Conservation (phyloP, 352 stramenopile species). For the Nothophytophthora sp. region DNA sequence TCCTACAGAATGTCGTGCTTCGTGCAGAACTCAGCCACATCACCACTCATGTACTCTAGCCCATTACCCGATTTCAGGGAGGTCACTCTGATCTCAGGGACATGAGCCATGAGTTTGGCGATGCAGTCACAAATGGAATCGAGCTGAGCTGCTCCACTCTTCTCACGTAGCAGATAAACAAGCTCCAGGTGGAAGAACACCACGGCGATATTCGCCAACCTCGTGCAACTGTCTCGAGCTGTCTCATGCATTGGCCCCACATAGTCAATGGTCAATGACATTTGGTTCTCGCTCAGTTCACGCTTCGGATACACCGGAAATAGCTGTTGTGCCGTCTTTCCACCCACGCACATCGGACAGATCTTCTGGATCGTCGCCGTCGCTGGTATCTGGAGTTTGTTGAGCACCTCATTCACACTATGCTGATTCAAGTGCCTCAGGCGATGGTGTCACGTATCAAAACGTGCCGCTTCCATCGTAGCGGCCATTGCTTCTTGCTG, state of each 20-base stretch:
- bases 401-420: slow-evolving; percentile 3
- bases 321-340: slow-evolving; percentile 1
- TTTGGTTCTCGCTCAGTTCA: slow-evolving; percentile 5
- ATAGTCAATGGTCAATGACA: slow-evolving; percentile 11
- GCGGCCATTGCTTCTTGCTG: neutral
- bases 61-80: slow-evolving; percentile 3
- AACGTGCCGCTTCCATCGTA: neutral
- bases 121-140: slow-evolving; percentile 2
- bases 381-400: neutral
- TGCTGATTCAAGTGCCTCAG: slow-evolving; percentile 5
- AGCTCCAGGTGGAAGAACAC: slow-evolving; percentile 5
- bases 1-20: slow-evolving; percentile 7
- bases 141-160: neutral
- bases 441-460: slow-evolving; percentile 1
- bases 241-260: slow-evolving; percentile 5
- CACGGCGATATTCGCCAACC: slow-evolving; percentile 1
- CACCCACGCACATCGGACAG: slow-evolving; percentile 6
- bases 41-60: neutral
- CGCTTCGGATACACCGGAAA: neutral
- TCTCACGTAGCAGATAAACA: slow-evolving; percentile 2
- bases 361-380: neutral
- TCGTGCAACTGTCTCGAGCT: neutral
- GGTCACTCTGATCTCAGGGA: neutral
- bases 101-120: slow-evolving; percentile 2
- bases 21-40: slow-evolving; percentile 1